Evolutionary conservation across 139 green algal genomes (phyloP), one percentile per base, ranked within the genome.

Genomic region (Tetratostichococcus sp.): DNA sequence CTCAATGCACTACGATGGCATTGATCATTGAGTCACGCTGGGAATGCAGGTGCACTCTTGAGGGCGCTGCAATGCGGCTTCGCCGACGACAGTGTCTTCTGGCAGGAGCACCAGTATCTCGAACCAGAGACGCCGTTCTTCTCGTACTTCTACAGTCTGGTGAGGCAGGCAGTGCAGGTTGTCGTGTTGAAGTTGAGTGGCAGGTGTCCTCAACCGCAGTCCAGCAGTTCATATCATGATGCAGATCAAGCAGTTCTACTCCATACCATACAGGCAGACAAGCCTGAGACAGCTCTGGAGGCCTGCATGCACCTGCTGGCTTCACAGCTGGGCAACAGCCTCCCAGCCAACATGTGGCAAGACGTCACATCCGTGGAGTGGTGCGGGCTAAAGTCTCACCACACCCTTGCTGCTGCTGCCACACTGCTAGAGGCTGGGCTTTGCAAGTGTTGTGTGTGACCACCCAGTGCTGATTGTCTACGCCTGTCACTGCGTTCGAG

Each of bases 51-150:
- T 62, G 50, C 17, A 4, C 50, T 62, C 11, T 26, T 62, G 17
- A 23, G 19, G 4, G 50, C 19, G 16, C 23, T 72, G 67, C 17
- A 72, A 26, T 17, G 34, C 28, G 65, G 67, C 14, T 72, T 72
- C 21, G 35, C 67, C 67, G 16, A 58, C 21, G 17, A 35, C 28
- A 30, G 32, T 19, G 8, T 22, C 1, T 72, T 72, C 35, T 72
- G 67, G 67, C 32, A 26, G 67, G 32, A 72, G 33, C 26, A 35
- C 30, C 32, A 30, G 1, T 72, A 72, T 33, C 31, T 57, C 8
- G 33, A 72, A 32, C 67, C 31, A 31, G 67, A 58, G 6, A 43
- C 25, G 19, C 67, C 67, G 8, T 72, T 72, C 32, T 72, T 43
- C 19, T 58, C 32, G 26, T 32, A 39, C 26, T 30, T 58, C 14